Evolutionary conservation across 2,329 filamentous ascomycete genomes (phyloP).

Genomic region (Hypoxylon sp.): DNA sequence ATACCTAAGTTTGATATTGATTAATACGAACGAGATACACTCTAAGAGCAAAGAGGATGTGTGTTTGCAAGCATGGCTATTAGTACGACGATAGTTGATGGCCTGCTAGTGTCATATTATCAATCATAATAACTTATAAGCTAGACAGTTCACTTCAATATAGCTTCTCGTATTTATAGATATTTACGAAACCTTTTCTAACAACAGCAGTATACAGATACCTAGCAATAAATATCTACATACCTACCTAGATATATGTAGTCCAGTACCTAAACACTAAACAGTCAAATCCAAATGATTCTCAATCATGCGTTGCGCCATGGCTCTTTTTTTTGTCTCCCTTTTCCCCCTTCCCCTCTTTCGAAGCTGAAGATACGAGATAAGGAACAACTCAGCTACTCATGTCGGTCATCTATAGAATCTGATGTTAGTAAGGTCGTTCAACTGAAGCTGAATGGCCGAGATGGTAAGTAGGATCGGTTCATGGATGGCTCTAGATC

Average conservation of each 20-base stretch:
- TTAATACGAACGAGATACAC: constrained; percentile 11
- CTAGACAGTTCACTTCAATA: constrained; percentile 10
- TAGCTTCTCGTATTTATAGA: constrained; percentile 5
- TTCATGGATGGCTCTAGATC: constrained; percentile 41
- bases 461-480: constrained; percentile 24
- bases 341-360: constrained; percentile 9
- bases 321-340: background rate
- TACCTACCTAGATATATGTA: too few species aligned
- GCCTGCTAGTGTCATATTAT: constrained; percentile 1
- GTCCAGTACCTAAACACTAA: too few species aligned
- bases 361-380: constrained; percentile 23
- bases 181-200: constrained; percentile 14
- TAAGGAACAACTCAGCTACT: constrained; percentile 26
- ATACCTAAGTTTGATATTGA: constrained; percentile 21
- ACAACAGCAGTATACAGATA: constrained; percentile 5
- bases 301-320: constrained; percentile 18
- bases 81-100: background rate
- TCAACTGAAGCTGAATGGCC: constrained; percentile 8
- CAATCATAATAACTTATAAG: background rate
- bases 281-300: constrained; percentile 19
- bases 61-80: background rate
- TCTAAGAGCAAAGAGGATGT: background rate
- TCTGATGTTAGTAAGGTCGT: constrained; percentile 10
- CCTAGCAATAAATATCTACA: too few species aligned
- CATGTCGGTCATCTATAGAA: constrained; percentile 10